These are phyloP conservation scores for Trametes polyzona DNA, from an alignment of 1,284 basidiomycete genomes.

Conservation along the genomic window DNA sequence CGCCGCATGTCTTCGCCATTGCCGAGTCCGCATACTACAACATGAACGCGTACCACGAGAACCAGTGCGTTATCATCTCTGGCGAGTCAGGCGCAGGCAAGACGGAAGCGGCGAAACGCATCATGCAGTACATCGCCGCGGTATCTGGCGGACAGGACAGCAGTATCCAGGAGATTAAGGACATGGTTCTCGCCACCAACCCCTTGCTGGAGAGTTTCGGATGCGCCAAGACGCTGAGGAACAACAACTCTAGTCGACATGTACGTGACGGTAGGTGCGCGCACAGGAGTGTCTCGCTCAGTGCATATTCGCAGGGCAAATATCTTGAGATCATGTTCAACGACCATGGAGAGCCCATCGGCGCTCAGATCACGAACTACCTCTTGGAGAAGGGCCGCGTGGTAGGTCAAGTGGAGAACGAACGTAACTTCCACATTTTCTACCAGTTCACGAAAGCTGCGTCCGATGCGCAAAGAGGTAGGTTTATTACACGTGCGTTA, in stretches of 20 bases:
- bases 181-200: conserved; percentile 99
- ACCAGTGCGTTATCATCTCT: conserved; percentile 99
- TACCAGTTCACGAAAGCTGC: conserved; percentile 99
- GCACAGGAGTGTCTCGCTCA: conserved; percentile 3
- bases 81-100: conserved; percentile 98
- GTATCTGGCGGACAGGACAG: conserved; percentile 87
- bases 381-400: conserved; percentile 97
- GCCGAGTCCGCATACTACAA: conserved; percentile 98
- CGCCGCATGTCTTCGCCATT: conserved; percentile 97
- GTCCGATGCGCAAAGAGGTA: conserved; percentile 84
- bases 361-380: conserved; percentile 99
- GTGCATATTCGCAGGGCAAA: conserved; percentile 80
- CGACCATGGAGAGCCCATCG: conserved; percentile 88
- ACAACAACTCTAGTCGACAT: conserved; percentile 99
- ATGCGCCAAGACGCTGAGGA: conserved; percentile 97
- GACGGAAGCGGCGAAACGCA: conserved; percentile 96
- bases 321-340: conserved; percentile 99
- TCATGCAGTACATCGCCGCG: conserved; percentile 99
- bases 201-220: conserved; percentile 98
- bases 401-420: conserved; percentile 95
- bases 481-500: conserved; percentile 24
- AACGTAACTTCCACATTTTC: conserved; percentile 99
- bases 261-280: conserved; percentile 52
- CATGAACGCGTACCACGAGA: conserved; percentile 99
- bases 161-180: conserved; percentile 96